Evolutionary conservation across 768 basidiomycete species (phyloP), one percentile per base, ranked within the genome.

Genomic region (Boletus tylopilopsis): DNA sequence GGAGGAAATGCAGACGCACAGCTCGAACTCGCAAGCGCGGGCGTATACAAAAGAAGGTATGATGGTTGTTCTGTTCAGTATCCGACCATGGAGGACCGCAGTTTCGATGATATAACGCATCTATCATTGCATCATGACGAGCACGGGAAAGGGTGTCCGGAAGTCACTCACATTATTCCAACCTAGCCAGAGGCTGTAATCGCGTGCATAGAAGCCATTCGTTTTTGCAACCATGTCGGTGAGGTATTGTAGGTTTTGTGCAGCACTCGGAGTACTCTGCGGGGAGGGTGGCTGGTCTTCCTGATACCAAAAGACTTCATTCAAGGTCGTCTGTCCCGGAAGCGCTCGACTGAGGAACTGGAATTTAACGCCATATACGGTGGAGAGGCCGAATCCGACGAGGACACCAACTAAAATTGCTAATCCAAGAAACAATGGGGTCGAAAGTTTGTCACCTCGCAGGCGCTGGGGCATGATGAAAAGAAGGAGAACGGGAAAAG

Each of bases 101-200:
- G 75, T 57, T 52, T 77, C 76, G 35, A 77, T 71, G 49, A 77
- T 78, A 47, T 78, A 77, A 15, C 77, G 70, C 68, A 78, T 67
- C 76, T 75, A 30, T 6, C 16, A 22, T 16, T 29, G 5, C 15
- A 19, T 16, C 1, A 19, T 18, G 18, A 6, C 49, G 29, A 56
- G 38, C 11, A 15, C 0, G 24, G 1, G 8, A n/a, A 24, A 12
- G 24, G 12, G 13, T 22, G 19, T 1, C n/a, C n/a, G n/a, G 33
- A 33, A 11, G 18, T 18, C 7, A 49, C 51, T 22, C 36, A 77
- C 75, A 49, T 77, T 78, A 45, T 77, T 77, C 73, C 73, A 78
- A 13, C 76, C 77, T n/a, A 78, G 60, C 54, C 74, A 75, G 7
- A 76, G 61, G 52, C 72, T 76, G 50, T 68, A 77, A 35, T 77